These are phyloP conservation scores for Termitomyces sp. DNA, from an alignment of 768 basidiomycete species.

Conservation along the genomic window DNA sequence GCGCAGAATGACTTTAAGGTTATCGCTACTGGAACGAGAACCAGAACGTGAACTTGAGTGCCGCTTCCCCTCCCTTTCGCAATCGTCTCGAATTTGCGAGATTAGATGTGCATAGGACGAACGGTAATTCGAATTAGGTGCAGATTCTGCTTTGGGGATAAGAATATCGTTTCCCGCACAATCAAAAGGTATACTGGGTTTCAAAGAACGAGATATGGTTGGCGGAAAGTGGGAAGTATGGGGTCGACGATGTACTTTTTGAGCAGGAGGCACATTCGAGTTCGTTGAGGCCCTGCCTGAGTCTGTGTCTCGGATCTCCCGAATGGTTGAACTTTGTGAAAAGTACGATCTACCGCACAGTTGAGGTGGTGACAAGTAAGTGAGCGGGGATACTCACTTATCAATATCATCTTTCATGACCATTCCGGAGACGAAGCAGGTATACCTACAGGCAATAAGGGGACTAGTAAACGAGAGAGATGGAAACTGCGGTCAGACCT, in stretches of 20 bases:
- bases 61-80: not conserved
- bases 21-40: constrained; percentile 6
- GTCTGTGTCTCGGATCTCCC: not conserved
- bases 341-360: constrained; percentile 6
- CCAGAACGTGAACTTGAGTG: not conserved
- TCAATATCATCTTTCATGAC: not conserved
- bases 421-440: not conserved
- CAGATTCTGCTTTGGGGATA: not conserved
- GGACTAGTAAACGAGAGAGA: not conserved
- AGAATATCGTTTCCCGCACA: not conserved
- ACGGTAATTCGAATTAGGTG: not conserved
- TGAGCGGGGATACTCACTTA: not conserved
- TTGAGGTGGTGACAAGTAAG: not conserved
- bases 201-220: not conserved
- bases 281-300: not conserved
- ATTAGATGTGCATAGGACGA: not conserved
- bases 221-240: constrained; percentile 9
- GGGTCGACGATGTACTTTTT: not conserved
- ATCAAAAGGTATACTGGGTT: not conserved
- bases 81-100: not conserved
- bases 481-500: not conserved
- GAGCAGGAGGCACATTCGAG: not conserved
- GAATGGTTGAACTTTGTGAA: constrained; percentile 4
- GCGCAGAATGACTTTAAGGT: constrained; percentile 4
- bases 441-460: not conserved